These are phyloP conservation scores for Aspergillus saccharolyticus DNA, from an alignment of 495 filamentous ascomycete species.

Conservation along the genomic window DNA sequence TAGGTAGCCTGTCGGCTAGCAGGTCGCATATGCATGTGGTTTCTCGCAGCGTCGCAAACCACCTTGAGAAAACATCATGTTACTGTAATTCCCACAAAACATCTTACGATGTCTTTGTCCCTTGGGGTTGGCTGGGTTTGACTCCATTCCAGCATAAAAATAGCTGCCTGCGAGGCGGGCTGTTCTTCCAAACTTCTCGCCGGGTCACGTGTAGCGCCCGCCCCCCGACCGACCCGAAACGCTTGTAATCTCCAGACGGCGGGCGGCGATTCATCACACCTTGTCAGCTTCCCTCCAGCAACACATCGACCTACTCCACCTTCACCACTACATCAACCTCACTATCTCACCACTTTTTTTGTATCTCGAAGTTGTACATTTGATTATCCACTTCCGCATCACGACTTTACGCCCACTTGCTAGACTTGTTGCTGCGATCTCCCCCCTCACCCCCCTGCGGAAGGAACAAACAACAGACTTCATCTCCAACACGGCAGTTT, in stretches of 20 bases:
- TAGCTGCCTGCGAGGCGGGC: conserved; percentile 2
- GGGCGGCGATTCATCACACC: conserved; percentile 31
- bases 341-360: conserved; percentile 6
- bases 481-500: conserved; percentile 16
- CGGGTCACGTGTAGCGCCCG: conserved; percentile 22
- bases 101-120: neutral
- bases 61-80: neutral
- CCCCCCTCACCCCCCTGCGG: conserved; percentile 10
- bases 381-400: conserved; percentile 1
- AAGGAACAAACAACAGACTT: conserved; percentile 13
- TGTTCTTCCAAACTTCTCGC: conserved; percentile 6
- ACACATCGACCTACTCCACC: conserved; percentile 16
- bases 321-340: conserved; percentile 10
- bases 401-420: neutral
- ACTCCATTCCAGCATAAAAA: neutral
- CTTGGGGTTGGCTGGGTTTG: neutral
- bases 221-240: conserved; percentile 27
- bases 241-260: conserved; percentile 21
- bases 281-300: conserved; percentile 34
- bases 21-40: neutral
- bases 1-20: neutral
- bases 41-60: neutral
- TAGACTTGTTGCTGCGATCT: conserved; percentile 4
- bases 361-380: neutral
- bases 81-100: neutral